Base-by-base conservation (phyloP, 2,329 filamentous ascomycete species). In the Penicillium sp. region DNA sequence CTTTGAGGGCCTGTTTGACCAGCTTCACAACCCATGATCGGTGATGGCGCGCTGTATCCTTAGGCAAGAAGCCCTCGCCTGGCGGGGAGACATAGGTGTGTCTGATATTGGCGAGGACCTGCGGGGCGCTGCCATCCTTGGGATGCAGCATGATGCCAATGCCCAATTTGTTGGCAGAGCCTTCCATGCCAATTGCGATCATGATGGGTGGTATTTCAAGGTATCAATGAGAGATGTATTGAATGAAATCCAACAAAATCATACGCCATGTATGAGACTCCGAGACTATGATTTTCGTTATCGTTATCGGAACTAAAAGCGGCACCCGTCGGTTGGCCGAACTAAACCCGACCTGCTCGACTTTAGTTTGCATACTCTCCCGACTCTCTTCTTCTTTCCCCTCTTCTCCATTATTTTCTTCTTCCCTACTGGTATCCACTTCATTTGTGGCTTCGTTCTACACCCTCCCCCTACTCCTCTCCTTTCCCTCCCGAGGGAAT, bases 141-240 rank as follows among this genome's bases (percentile, higher is more conserved):
- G 60, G 78, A 79, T 97, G 94, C 25, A 86, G 84, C 73, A 99
- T 96, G 57, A 99, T 81, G 70, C 94, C 94, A 57, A 97, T 88
- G 65, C 93, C 94, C 51, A 99, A 86, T 78, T 99, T 99, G 82
- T 99, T 99, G 76, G 94, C 94, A 56, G 91, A 96, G 74, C 94
- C 93, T 81, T 99, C 94, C 72, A 91, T 82, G 23, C 88, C 88
- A 68, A 90, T 82, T 31, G 87, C 83, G 65, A 90, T 87, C 80
- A 87, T 86, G 50, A 58, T 74, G 46, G 13, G 38, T 21, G 29
- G 47, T 34, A 52, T 29, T 54, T 41, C n/a, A 39, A 40, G n/a
- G 5, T 51, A 44, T 36, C 16, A 55, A 25, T 36, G 10, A 36
- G 15, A 27, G 16, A 33, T 29, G 19, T 52, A 7, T 15, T 19